Base-by-base conservation (phyloP, 2,329 filamentous ascomycete species). In the Elsinoe ampelina region DNA sequence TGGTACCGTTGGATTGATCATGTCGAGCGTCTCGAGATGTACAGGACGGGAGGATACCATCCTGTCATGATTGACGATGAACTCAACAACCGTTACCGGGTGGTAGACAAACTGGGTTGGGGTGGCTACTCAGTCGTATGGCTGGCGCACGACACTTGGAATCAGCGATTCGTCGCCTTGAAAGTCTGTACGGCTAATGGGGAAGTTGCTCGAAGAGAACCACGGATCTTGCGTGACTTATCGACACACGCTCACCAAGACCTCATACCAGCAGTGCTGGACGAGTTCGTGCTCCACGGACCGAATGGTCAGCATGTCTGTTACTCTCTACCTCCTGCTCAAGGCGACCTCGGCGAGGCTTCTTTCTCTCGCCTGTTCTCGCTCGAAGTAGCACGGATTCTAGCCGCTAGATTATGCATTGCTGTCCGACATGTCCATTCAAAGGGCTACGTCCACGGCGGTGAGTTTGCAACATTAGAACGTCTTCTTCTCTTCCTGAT, bases 121-220 rank as follows among this genome's bases (percentile, higher is more conserved):
- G 54, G 54, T 6, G 54, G 54, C 32, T 56, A 45, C 15, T 32
- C 54, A 11, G 45, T 38, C 13, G 32, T 56, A 12, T 56, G 54
- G 54, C 10, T 47, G 19, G 39, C 50, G 4, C 35, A 26, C 12
- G 50, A 54, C 26, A 41, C 2, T 2, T 11, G 17, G 3, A 22
- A 10, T 20, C 20, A 54, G 12, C 35, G 15, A 2, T 39, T 35
- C 15, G 34, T 54, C 2, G 50, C 50, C 10, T n/a, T 54, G 2
- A 41, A 54, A 17, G 32, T 54, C 38, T n/a, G 13, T 3, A 17
- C 15, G 3, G 10, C 35, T 10, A 15, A 30, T 22, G 41, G n/a
- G 8, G 64, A 66, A 42, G 65, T 66, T 35, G 61, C 64, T 2
- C 13, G 12, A 42, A 3, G 38, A 19, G 38, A 42, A 17, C n/a